Conservation (phyloP, 2,329 filamentous ascomycete genomes). For the Calcarisporium arbuscula region DNA sequence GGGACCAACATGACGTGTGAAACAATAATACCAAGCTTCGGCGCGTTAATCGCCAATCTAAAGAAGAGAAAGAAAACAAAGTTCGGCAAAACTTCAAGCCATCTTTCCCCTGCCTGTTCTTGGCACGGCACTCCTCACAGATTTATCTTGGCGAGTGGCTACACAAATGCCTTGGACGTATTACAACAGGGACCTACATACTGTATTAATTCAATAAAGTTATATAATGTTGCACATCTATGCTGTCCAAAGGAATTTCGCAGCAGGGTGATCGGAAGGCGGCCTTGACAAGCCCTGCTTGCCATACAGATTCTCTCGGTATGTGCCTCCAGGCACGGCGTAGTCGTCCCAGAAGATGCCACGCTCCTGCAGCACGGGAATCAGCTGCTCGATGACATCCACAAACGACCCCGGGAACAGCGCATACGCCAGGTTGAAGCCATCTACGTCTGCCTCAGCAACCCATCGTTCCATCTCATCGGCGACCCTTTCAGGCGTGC, state of each 20-base stretch:
- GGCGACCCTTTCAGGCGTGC: constrained; percentile 25
- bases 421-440: constrained; percentile 32
- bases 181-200: too few relatives aligned
- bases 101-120: too few relatives aligned
- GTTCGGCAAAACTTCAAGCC: too few relatives aligned
- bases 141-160: too few relatives aligned
- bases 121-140: too few relatives aligned
- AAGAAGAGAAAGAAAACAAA: too few relatives aligned
- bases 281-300: constrained; percentile 26
- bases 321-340: constrained; percentile 33
- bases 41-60: too few relatives aligned
- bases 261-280: constrained; percentile 30
- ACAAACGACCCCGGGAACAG: constrained; percentile 54
- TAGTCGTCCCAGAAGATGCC: constrained; percentile 51
- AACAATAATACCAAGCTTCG: too few relatives aligned
- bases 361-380: constrained; percentile 54
- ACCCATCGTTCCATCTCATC: constrained; percentile 18
- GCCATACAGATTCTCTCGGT: constrained; percentile 36
- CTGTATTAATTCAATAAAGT: too few relatives aligned
- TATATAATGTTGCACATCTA: too few relatives aligned
- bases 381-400: constrained; percentile 56
- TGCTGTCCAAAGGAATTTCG: constrained; percentile 32
- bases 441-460: constrained; percentile 51
- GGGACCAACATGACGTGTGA: too few relatives aligned
- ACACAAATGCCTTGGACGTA: too few relatives aligned